Evolutionary conservation across 2,329 filamentous ascomycete genomes (phyloP), one percentile per base, ranked within the genome.

Genomic region (Pestalotiopsis sp.): DNA sequence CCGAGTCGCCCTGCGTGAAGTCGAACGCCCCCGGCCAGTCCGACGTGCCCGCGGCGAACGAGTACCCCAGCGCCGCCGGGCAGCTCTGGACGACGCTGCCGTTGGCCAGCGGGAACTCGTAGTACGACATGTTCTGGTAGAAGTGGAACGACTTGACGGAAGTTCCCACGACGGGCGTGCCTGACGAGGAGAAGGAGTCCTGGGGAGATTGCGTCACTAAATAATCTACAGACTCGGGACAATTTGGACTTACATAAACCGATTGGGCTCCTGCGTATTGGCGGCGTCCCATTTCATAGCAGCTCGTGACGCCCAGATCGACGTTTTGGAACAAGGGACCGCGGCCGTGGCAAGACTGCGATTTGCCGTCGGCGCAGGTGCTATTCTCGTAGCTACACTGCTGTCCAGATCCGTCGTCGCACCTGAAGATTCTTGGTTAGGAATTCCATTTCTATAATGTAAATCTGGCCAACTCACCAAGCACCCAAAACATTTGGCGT

Each of bases 21-120:
- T 97, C 95, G 75, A 97, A 96, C 0, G 89, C 89, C 1, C 95
- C 95, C 0, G 95, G 94, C 0, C 95, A 93, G 75, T 98, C 95
- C 0, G 93, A 93, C 0, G 95, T 98, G 23, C 95, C 95, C 3
- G 92, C 95, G 0, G 94, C 94, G 76, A 98, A 98, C 0, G 92
- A 93, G 77, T 95, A 95, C 3, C 95, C 95, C 67, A 98, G 83
- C 0, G 94, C 94, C 0, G 94, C 94, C 17, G 94, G 91, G 75
- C 95, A 97, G 0, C 94, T 97, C 52, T 84, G 85, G 23, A 91
- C 92, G 62, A 83, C 81, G 1, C 89, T 90, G 66, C 92, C 92
- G 75, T 97, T 94, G 2, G 89, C 86, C 4, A 95, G 87, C 12
- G 83, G 82, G 76, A 97, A 96, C 0, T 84, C 86, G 78, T 91